A percentile compares a stretch with the other conserved stretches of the same genome.
Evolutionary conservation across 495 filamentous ascomycete species (phyloP).

Genomic region (Aspergillus incahuasiensis): DNA sequence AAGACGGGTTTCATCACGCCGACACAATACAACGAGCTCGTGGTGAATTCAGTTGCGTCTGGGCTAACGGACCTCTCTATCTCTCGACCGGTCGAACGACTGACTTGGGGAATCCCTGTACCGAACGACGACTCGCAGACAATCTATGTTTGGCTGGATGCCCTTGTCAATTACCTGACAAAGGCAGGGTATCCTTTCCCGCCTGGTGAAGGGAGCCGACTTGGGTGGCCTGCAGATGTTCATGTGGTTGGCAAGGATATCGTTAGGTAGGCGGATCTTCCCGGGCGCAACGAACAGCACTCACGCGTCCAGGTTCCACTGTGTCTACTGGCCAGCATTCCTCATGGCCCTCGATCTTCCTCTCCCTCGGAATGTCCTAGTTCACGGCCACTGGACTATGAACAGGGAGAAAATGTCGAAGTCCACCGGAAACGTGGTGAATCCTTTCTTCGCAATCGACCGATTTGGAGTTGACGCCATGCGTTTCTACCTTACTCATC

Average conservation of each 20-base stretch:
- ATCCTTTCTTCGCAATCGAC: slow-evolving; percentile 87
- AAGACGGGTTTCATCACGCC: slow-evolving; percentile 71
- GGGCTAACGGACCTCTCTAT: slow-evolving; percentile 83
- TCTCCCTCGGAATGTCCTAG: slow-evolving; percentile 74
- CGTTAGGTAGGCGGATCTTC: slow-evolving; percentile 49
- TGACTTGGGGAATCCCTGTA: slow-evolving; percentile 87
- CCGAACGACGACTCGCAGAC: slow-evolving; percentile 81
- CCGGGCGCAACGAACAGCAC: not conserved
- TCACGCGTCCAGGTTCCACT: slow-evolving; percentile 62
- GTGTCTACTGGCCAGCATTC: slow-evolving; percentile 96
- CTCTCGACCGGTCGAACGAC: slow-evolving; percentile 71
- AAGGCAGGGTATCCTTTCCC: slow-evolving; percentile 78
- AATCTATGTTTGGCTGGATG: slow-evolving; percentile 98
- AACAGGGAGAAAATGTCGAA: slow-evolving; percentile 91
- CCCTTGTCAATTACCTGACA: slow-evolving; percentile 89
- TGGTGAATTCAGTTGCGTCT: slow-evolving; percentile 61
- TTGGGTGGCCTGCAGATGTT: slow-evolving; percentile 85
- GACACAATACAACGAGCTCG: slow-evolving; percentile 56
- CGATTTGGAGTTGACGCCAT: slow-evolving; percentile 83
- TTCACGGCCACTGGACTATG: slow-evolving; percentile 94
- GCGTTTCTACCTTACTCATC: slow-evolving; percentile 78
- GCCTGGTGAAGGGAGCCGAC: slow-evolving; percentile 55
- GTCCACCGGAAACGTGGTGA: slow-evolving; percentile 89
- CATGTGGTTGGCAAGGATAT: slow-evolving; percentile 98
- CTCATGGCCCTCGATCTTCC: slow-evolving; percentile 84